phyloP scores from a whole-genome alignment of 306 rosid species.

The Vigna unguiculata region DNA sequence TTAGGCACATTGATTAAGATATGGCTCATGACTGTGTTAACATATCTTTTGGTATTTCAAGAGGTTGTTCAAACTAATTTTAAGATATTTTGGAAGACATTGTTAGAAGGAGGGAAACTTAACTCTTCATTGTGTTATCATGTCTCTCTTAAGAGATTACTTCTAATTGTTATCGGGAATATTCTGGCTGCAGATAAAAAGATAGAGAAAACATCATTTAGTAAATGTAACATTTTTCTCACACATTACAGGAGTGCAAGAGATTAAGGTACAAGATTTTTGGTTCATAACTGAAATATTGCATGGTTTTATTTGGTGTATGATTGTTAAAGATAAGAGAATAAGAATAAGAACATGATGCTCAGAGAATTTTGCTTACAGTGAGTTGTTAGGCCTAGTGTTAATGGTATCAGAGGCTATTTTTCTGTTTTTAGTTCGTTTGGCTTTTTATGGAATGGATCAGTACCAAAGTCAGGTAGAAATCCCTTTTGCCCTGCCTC shows the following conservation, averaged over 20 bases:
- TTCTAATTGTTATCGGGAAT: background rate
- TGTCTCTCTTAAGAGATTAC: background rate
- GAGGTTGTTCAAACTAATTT: background rate
- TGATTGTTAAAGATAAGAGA: background rate
- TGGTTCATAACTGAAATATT: background rate
- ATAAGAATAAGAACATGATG: slow-evolving; percentile 15
- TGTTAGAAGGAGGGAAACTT: background rate
- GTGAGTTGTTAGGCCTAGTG: background rate
- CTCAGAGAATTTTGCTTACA: slow-evolving; percentile 17
- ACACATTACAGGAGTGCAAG: background rate
- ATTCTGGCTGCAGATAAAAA: background rate
- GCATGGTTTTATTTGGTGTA: slow-evolving; percentile 30
- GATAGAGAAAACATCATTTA: background rate
- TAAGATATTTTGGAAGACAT: background rate
- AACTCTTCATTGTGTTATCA: background rate
- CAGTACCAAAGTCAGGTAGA: slow-evolving; percentile 53
- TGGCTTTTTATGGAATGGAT: slow-evolving; percentile 61
- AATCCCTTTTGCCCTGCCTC: slow-evolving; percentile 40
- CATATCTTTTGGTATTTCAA: background rate
- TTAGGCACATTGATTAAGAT: background rate
- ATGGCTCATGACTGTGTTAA: background rate
- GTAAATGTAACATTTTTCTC: background rate
- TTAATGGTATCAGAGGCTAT: slow-evolving; percentile 38
- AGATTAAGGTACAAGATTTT: slow-evolving; percentile 17
- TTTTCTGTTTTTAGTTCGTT: slow-evolving; percentile 50